Percentiles rank a stretch among this genome's conserved stretches.
Conservation (phyloP, 1,139 yeast genomes). For the Yamadazyma triangularis region DNA sequence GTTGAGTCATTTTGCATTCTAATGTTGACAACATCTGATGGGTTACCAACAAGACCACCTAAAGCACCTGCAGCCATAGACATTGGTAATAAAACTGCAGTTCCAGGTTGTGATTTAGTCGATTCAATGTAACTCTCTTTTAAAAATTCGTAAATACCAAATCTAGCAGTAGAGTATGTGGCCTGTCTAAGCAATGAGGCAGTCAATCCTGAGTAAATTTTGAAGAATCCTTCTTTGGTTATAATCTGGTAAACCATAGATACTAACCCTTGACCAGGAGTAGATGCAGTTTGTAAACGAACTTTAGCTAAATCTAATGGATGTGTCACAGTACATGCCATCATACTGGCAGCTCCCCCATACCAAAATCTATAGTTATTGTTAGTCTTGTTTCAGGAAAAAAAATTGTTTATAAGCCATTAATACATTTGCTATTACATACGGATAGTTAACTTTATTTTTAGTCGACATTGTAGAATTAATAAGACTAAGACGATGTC, state of each 20-base stretch:
- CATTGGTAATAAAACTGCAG: constrained; percentile 56
- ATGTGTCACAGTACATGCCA: constrained; percentile 61
- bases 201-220: constrained; percentile 73
- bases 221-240: constrained; percentile 59
- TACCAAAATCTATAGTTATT: constrained; percentile 51
- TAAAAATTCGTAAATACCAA: constrained; percentile 75
- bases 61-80: constrained; percentile 81
- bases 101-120: constrained; percentile 31
- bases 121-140: constrained; percentile 50
- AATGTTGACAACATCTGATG: constrained; percentile 82
- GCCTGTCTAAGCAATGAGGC: constrained; percentile 84
- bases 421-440: no score
- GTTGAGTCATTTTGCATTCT: constrained; percentile 89
- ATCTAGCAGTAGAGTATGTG: constrained; percentile 81
- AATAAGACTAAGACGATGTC: no score
- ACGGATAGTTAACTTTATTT: no score
- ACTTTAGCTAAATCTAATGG: constrained; percentile 86
- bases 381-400: no score
- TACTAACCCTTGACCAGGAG: constrained; percentile 56
- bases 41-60: constrained; percentile 85
- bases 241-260: constrained; percentile 60
- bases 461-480: no score
- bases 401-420: no score
- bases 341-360: constrained; percentile 63
- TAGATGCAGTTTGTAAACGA: constrained; percentile 68